A percentile compares a stretch with the other conserved stretches of the same genome.
Conservation (phyloP, 164 flowering plant species). For the Vitis amurensis region DNA sequence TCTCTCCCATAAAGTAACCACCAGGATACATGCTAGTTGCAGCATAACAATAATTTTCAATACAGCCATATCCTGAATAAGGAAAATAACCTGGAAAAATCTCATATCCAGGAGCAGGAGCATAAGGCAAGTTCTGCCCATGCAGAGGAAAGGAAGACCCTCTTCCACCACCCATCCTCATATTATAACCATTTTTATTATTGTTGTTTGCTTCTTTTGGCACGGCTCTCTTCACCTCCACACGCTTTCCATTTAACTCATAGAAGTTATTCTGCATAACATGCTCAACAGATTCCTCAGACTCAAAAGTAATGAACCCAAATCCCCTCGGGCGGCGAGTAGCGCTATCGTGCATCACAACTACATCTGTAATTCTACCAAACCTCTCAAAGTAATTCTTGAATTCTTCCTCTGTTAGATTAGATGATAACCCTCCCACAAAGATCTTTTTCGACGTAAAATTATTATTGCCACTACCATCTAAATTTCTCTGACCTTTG, state of each 20-base stretch:
- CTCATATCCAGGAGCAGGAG: constrained; percentile 32
- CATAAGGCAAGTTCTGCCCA: constrained; percentile 20
- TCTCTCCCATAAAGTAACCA: constrained; percentile 40
- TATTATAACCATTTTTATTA: constrained; percentile 16
- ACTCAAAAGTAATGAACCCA: constrained; percentile 73
- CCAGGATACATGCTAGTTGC: constrained; percentile 27
- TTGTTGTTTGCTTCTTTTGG: constrained; percentile 50
- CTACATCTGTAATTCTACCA: constrained; percentile 66
- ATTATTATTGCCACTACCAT: constrained; percentile 18
- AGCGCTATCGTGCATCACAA: constrained; percentile 61
- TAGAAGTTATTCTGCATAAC: constrained; percentile 57
- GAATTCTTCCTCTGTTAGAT: constrained; percentile 59
- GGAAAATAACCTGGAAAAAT: constrained; percentile 26
- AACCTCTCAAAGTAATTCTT: constrained; percentile 60
- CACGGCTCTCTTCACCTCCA: constrained; percentile 80
- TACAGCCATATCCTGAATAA: constrained; percentile 23
- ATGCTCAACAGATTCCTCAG: constrained; percentile 68
- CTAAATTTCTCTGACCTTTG: constrained; percentile 22
- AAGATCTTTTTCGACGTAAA: constrained; percentile 71
- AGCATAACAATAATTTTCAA: constrained; percentile 31
- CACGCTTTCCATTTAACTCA: constrained; percentile 53
- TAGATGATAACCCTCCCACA: constrained; percentile 76
- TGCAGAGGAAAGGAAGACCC: constrained; percentile 26
- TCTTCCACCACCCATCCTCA: constrained; percentile 23
- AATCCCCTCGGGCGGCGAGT: constrained; percentile 76